Evolutionary conservation across 371 early-diverging fungal genomes (phyloP).

Genomic region (Mucor piriformis): DNA sequence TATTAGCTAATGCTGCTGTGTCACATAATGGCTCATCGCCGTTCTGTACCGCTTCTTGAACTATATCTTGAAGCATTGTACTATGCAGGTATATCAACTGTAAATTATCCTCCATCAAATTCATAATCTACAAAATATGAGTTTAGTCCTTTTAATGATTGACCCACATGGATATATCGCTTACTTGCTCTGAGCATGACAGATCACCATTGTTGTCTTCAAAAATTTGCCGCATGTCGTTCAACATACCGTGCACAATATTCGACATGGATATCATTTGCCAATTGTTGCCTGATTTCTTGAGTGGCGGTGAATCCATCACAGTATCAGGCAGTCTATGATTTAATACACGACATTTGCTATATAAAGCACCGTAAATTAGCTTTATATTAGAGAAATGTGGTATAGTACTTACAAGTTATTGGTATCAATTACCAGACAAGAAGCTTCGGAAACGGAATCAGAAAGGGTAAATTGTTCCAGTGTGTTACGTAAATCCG

Average conservation of each 20-base stretch:
- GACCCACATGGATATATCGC: neutral
- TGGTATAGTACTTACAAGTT: constrained; percentile 35
- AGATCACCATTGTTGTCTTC: constrained; percentile 18
- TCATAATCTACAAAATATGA: neutral
- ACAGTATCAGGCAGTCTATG: constrained; percentile 21
- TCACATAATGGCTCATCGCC: constrained; percentile 19
- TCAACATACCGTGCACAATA: constrained; percentile 33
- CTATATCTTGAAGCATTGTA: constrained; percentile 40
- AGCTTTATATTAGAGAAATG: neutral
- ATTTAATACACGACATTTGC: constrained; percentile 42
- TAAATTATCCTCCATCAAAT: constrained; percentile 41
- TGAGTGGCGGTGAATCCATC: neutral
- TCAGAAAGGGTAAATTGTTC: constrained; percentile 45
- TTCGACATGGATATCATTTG: constrained; percentile 28
- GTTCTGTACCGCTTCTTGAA: constrained; percentile 28
- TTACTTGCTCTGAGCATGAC: constrained; percentile 38
- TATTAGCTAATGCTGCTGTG: constrained; percentile 22
- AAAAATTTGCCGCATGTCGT: constrained; percentile 29
- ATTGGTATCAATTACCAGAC: constrained; percentile 61
- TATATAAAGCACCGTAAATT: constrained; percentile 2
- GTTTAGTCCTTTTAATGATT: neutral
- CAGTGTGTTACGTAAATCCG: constrained; percentile 56
- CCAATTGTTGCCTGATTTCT: constrained; percentile 22
- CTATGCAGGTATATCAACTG: constrained; percentile 48
- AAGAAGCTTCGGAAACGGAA: constrained; percentile 48